Conservation (phyloP, 371 early-diverging fungal genomes). For the Actinomortierella ambigua region DNA sequence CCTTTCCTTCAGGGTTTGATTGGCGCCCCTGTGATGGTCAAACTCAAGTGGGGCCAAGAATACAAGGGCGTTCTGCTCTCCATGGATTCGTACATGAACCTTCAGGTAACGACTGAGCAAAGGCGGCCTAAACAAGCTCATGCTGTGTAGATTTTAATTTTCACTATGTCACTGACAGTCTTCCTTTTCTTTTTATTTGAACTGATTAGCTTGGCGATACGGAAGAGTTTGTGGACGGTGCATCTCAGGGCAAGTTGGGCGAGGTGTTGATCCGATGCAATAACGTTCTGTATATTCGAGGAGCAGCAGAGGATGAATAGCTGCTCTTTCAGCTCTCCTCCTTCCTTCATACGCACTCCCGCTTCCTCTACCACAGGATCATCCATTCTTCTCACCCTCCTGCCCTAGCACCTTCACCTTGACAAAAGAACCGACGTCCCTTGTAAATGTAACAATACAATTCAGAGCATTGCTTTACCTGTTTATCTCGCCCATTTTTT, state of each 20-base stretch:
- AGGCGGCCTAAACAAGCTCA: background rate
- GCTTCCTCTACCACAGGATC: too few species aligned
- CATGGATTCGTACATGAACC: conserved; percentile 97
- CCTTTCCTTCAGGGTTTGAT: conserved; percentile 93
- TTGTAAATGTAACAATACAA: too few species aligned
- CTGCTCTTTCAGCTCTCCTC: too few species aligned
- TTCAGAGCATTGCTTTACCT: too few species aligned
- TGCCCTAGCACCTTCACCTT: too few species aligned
- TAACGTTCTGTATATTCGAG: conserved; percentile 87
- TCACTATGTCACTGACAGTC: background rate
- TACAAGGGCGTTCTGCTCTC: conserved; percentile 94
- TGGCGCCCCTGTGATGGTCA: conserved; percentile 90
- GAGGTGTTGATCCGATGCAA: conserved; percentile 95
- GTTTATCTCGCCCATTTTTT: too few species aligned
- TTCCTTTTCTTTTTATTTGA: conserved; percentile 6
- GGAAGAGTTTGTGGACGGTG: conserved; percentile 95
- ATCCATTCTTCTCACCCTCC: too few species aligned
- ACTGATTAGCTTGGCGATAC: conserved; percentile 80
- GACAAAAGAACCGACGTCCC: too few species aligned
- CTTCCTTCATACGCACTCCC: too few species aligned
- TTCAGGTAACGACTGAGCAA: conserved; percentile 85
- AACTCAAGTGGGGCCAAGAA: conserved; percentile 98
- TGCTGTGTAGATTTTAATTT: background rate
- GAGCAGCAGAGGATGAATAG: conserved; percentile 58
- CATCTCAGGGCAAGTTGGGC: conserved; percentile 85